phyloP scores from a whole-genome alignment of 441 rosid genomes.

The Oxalis stricta region DNA sequence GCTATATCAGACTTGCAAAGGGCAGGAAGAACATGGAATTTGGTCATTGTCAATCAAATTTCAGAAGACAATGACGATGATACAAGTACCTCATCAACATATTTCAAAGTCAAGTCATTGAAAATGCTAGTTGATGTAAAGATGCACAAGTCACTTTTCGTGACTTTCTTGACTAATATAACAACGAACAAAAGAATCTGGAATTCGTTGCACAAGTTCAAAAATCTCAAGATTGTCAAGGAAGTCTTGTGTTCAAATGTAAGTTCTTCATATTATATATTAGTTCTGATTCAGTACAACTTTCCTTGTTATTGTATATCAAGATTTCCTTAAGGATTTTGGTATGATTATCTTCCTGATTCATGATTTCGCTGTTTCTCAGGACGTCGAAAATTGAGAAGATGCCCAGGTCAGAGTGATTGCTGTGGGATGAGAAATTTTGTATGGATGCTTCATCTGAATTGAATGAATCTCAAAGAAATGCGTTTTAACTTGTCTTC shows the following conservation, averaged over 20 bases:
- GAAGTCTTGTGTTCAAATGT: slow-evolving; percentile 14
- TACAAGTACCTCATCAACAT: not conserved
- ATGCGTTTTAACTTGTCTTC: slow-evolving; percentile 22
- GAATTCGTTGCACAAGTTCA: slow-evolving; percentile 26
- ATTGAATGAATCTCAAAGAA: slow-evolving; percentile 29
- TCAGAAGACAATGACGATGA: slow-evolving; percentile 10
- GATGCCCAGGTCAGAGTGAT: slow-evolving; percentile 1
- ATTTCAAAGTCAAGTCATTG: slow-evolving; percentile 15
- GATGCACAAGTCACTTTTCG: slow-evolving; percentile 14
- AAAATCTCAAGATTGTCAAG: slow-evolving; percentile 17
- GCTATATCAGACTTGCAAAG: slow-evolving; percentile 23
- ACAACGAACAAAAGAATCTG: slow-evolving; percentile 39
- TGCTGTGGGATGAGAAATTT: not conserved
- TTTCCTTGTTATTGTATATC: not conserved
- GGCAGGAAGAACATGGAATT: slow-evolving; percentile 26
- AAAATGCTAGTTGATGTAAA: slow-evolving; percentile 3
- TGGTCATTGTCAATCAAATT: slow-evolving; percentile 17
- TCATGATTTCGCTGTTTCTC: not conserved
- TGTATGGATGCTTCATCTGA: slow-evolving; percentile 1
- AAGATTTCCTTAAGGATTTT: too few relatives aligned
- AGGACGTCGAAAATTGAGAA: slow-evolving; percentile 17
- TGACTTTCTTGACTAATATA: slow-evolving; percentile 26
- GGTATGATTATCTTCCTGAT: not conserved
- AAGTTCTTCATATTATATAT: not conserved
- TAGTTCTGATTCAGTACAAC: not conserved